phyloP scores from a whole-genome alignment of 331 rosid species.

The Saraca asoca region DNA sequence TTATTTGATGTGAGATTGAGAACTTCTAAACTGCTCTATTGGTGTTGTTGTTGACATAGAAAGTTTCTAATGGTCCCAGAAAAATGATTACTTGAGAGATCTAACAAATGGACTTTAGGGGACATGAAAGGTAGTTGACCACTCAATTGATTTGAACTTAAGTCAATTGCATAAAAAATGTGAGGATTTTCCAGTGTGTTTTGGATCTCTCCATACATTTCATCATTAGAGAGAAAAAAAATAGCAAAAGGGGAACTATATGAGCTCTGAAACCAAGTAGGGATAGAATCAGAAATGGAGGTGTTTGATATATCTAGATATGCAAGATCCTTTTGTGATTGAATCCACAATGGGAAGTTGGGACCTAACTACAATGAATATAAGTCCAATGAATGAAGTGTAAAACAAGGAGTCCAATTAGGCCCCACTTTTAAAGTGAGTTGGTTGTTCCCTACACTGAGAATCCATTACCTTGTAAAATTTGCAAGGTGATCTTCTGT shows the following conservation, averaged over 20 bases:
- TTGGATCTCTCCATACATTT: constrained; percentile 19
- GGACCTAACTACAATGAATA: constrained; percentile 25
- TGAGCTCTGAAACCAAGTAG: background rate
- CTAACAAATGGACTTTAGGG: accelerated
- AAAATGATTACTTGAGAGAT: constrained; percentile 19
- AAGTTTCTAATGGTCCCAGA: background rate
- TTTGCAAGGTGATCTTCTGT: constrained; percentile 32
- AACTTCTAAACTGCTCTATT: accelerated
- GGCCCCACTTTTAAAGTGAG: constrained; percentile 17
- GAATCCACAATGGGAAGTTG: constrained; percentile 36
- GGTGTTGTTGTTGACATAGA: background rate
- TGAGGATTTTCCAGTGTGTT: background rate
- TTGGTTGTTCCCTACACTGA: background rate
- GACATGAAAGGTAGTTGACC: constrained; percentile 12
- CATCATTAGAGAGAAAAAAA: background rate
- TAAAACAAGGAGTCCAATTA: constrained; percentile 35
- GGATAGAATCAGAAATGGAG: background rate
- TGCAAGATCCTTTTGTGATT: background rate
- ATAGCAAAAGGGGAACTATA: too few relatives aligned
- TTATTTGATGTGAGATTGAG: constrained; percentile 19
- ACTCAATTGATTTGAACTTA: constrained; percentile 5
- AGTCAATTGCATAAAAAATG: accelerated
- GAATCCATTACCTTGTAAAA: background rate
- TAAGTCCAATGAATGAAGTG: accelerated
- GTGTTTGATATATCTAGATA: background rate